phyloP scores from a whole-genome alignment of 2,329 filamentous ascomycete genomes.

The Cytospora schulzeri region DNA sequence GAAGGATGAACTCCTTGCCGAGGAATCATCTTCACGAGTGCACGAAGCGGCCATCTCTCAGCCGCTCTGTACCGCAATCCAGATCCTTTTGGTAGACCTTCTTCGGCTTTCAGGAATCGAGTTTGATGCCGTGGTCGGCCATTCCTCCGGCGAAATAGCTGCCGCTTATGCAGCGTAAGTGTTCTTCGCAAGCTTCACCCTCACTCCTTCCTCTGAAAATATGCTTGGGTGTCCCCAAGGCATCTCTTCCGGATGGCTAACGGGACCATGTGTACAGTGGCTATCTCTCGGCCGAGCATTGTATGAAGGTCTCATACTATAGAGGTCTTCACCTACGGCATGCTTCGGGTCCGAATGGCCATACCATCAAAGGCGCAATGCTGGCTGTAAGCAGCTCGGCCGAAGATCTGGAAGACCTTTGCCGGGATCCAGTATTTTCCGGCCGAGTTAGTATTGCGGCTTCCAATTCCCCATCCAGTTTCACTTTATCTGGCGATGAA shows the following conservation, averaged over 20 bases:
- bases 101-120: conserved; percentile 30
- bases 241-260: too few species aligned
- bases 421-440: conserved; percentile 17
- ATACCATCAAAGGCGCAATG: too few species aligned
- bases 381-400: conserved; percentile 30
- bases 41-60: conserved; percentile 15
- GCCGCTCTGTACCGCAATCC: conserved; percentile 42
- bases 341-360: too few species aligned
- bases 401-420: conserved; percentile 22
- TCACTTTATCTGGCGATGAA: conserved; percentile 34
- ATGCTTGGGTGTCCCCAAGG: too few species aligned
- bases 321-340: too few species aligned
- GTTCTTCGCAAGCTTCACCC: neutral
- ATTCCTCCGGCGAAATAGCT: conserved; percentile 32
- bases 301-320: too few species aligned
- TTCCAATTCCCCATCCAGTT: conserved; percentile 32
- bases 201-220: too few species aligned
- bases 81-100: conserved; percentile 41
- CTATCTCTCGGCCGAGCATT: too few species aligned
- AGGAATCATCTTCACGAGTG: too few species aligned
- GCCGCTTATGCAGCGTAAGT: conserved; percentile 19
- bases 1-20: too few species aligned
- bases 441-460: conserved; percentile 32
- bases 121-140: conserved; percentile 33
- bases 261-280: too few species aligned